Evolutionary conservation across 768 basidiomycete genomes (phyloP).

Genomic region (Agrocybe chaxingu): DNA sequence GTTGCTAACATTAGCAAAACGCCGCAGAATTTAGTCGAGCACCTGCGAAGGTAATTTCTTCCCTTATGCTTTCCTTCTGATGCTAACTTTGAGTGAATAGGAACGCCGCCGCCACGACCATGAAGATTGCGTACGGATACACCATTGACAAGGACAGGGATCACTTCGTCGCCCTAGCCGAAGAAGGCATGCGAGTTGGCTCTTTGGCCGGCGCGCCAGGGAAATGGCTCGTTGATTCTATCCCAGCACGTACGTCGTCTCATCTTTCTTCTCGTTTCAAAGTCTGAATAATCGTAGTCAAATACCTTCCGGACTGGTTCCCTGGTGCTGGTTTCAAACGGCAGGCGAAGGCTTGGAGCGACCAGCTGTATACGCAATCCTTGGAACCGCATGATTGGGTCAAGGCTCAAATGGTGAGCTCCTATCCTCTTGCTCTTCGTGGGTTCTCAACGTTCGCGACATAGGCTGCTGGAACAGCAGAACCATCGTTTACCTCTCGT

Average conservation of each 20-base stretch:
- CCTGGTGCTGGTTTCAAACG: constrained; percentile 35
- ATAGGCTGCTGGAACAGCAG: constrained; percentile 30
- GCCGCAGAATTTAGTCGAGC: constrained; percentile 21
- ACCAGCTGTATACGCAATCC: constrained; percentile 25
- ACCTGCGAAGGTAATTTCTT: constrained; percentile 22
- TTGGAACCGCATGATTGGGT: constrained; percentile 39
- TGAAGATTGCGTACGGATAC: constrained; percentile 36
- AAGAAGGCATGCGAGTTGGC: constrained; percentile 25
- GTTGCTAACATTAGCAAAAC: constrained; percentile 20
- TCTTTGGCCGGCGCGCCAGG: constrained; percentile 25
- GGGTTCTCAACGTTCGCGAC: not conserved
- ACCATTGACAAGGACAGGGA: constrained; percentile 26
- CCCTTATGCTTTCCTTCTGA: not conserved
- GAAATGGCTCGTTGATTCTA: constrained; percentile 33
- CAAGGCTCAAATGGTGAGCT: constrained; percentile 37
- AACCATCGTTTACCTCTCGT: constrained; percentile 28
- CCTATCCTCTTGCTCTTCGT: constrained; percentile 1
- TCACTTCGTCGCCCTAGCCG: constrained; percentile 25
- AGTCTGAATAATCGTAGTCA: constrained; percentile 18
- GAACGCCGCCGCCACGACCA: constrained; percentile 27
- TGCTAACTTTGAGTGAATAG: constrained; percentile 8
- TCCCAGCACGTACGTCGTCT: constrained; percentile 28
- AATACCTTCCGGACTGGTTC: constrained; percentile 35
- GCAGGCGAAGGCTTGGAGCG: constrained; percentile 13
- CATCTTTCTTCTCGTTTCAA: not conserved